Base-by-base conservation (phyloP, 768 basidiomycete genomes). In the Tylopilus rubrobrunneus region DNA sequence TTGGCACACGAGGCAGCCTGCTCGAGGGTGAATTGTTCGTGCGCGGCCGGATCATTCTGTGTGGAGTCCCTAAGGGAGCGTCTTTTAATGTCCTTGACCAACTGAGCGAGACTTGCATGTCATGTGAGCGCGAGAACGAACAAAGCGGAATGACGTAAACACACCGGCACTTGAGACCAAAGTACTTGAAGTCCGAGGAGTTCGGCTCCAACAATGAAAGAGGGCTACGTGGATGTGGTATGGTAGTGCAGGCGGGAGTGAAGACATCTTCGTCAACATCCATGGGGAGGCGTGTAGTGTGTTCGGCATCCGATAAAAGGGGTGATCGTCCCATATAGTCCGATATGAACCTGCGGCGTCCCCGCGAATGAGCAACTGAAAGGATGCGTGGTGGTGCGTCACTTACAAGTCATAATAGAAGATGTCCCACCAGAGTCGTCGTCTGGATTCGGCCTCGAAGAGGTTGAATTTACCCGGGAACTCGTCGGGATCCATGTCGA, bases 351-450 rank as follows among this genome's bases (percentile, higher is more conserved):
- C 89, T 91, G 61, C 31, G 49, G 33, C 36, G 33, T 49, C 49
- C 47, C 51, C 52, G 50, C 52, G 46, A 58, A 56, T 65, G 15
- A 62, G 54, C 9, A 29, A 44, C 10, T 36, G 27, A 42, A 53
- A 46, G 17, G 34, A 50, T 21, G 8, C 0, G 45, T 14, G 34
- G 45, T 14, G 31, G 25, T 17, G 51, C 44, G 54, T 40, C n/a
- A 79, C 86, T 61, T 66, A 90, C 89, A 85, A 63, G 67, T 92
- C 90, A 66, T 84, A 89, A 68, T 80, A 88, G 63, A 83, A 78
- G 11, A 89, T 75, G 49, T 88, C 85, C 89, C 89, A 92, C 87
- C 89, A 89, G 7, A 88, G 67, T 57, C 83, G 69, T 53, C 81
- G 67, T 51, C 83, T 70, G 46, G 75, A 69, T 67, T 81, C 79